These are phyloP conservation scores for Voacanga thouarsii DNA, from an alignment of 257 asterid species.

Conservation along the genomic window DNA sequence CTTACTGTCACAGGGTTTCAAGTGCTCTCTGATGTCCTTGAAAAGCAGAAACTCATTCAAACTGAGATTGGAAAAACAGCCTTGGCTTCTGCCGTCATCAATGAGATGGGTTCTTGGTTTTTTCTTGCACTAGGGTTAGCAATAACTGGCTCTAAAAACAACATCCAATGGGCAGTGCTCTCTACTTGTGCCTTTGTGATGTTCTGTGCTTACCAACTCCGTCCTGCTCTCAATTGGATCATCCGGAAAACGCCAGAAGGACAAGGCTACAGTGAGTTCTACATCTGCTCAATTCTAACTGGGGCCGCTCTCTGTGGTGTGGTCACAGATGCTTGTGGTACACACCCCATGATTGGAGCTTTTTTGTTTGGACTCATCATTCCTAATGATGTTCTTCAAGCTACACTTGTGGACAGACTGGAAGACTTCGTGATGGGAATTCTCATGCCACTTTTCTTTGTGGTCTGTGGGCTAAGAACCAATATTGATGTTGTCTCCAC, in stretches of 20 bases:
- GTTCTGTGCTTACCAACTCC: slow-evolving; percentile 43
- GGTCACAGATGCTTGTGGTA: slow-evolving; percentile 61
- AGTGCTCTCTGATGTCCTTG: slow-evolving; percentile 54
- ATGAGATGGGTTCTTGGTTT: slow-evolving; percentile 62
- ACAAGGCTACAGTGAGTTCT: slow-evolving; percentile 82
- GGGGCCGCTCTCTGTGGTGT: slow-evolving; percentile 55
- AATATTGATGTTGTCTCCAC: slow-evolving; percentile 29
- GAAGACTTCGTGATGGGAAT: slow-evolving; percentile 77
- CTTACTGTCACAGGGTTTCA: slow-evolving; percentile 65
- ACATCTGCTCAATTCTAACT: slow-evolving; percentile 54
- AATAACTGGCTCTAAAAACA: slow-evolving; percentile 23
- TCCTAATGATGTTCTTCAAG: slow-evolving; percentile 69
- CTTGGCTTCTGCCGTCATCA: slow-evolving; percentile 44
- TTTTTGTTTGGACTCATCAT: slow-evolving; percentile 72
- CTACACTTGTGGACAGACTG: slow-evolving; percentile 59
- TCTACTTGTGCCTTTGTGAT: slow-evolving; percentile 36
- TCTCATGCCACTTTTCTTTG: slow-evolving; percentile 72
- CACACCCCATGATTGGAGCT: slow-evolving; percentile 94
- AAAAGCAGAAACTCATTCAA: slow-evolving; percentile 59
- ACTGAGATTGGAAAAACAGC: slow-evolving; percentile 74
- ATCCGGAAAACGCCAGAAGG: slow-evolving; percentile 63
- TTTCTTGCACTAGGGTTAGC: slow-evolving; percentile 51
- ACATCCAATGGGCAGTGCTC: slow-evolving; percentile 43
- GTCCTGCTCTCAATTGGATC: slow-evolving; percentile 69
- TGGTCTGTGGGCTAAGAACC: slow-evolving; percentile 74